phyloP scores from a whole-genome alignment of 495 filamentous ascomycete genomes.

The Filosporella fistucella region DNA sequence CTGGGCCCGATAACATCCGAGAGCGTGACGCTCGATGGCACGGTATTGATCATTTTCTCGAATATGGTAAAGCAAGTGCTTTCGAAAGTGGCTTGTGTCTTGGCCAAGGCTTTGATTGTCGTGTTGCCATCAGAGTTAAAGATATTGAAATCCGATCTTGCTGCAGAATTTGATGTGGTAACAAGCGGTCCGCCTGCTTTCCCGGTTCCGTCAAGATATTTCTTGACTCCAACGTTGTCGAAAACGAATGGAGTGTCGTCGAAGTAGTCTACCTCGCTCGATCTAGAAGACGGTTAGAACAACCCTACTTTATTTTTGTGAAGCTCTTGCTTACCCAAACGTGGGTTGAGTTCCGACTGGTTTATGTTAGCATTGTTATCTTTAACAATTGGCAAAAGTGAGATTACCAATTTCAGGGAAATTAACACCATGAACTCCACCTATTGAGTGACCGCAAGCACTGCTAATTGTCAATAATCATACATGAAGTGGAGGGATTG shows the following conservation, averaged over 20 bases:
- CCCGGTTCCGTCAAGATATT: constrained; percentile 16
- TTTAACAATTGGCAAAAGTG: neutral
- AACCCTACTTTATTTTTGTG: neutral
- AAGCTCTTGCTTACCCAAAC: neutral
- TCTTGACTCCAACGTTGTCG: constrained; percentile 1
- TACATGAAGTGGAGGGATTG: too few relatives aligned
- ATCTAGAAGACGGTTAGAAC: neutral
- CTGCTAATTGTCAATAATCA: too few relatives aligned
- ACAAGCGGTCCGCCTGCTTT: constrained; percentile 30
- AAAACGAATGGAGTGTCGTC: constrained; percentile 11
- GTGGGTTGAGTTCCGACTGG: constrained; percentile 2
- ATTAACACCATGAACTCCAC: constrained; percentile 22
- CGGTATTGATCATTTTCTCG: constrained; percentile 37
- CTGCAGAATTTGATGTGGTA: constrained; percentile 23
- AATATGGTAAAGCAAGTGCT: constrained; percentile 30
- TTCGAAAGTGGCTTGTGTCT: constrained; percentile 13
- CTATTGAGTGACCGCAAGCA: constrained; percentile 23
- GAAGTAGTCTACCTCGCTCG: constrained; percentile 1
- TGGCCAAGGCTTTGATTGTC: constrained; percentile 30
- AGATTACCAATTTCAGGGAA: constrained; percentile 25
- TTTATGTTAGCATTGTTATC: neutral
- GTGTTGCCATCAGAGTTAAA: constrained; percentile 34
- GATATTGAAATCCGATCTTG: constrained; percentile 33
- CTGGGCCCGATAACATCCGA: constrained; percentile 29
- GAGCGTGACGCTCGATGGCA: constrained; percentile 29